Evolutionary conservation across 1,284 basidiomycete genomes (phyloP), one percentile per base, ranked within the genome.

Genomic region (Laetiporus sulphureus): DNA sequence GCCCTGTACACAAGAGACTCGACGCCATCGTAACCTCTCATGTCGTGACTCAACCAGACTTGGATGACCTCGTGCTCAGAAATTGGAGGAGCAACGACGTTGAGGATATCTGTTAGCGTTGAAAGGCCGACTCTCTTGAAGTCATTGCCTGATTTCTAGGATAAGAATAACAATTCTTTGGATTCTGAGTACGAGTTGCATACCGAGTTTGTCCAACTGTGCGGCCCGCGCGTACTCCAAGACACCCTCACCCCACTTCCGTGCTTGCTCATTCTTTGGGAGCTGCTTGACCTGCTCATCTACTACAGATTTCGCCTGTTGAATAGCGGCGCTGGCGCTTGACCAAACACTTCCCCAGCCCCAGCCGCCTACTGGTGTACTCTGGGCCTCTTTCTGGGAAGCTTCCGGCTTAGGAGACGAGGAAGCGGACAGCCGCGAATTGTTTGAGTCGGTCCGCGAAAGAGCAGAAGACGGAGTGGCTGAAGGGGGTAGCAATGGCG

Each of bases 61-160:
- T 96, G 83, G 46, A 99, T 90, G 16, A 98, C 91, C 66, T 99
- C 96, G 61, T 99, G 95, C 54, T 93, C 92, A 11, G 93, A 89
- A 53, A 99, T 98, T 3, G 96, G 96, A 20, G 96, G 96, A 0
- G 95, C 96, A 38, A 99, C 95, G 13, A 87, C 94, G 59, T 98
- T 96, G 48, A 99, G 68, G 42, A 99, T 81, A 44, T 95, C 93
- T 3, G 80, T 90, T 20, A 96, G 65, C 1, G 91, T 92, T 5
- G 88, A 92, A 46, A 92, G 65, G 20, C 91, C 91, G 23, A 89
- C 85, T 34, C 82, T 77, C 57, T 83, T 85, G 54, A 95, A 82
- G 56, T 94, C 92, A 58, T 91, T 75, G 38, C 91, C 91, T 93
- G 55, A 23, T n/a, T n/a, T n/a, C n/a, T n/a, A n/a, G n/a, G n/a